Evolutionary conservation across 805 yeast genomes (phyloP).

Genomic region (Myxozyma mucilagina): DNA sequence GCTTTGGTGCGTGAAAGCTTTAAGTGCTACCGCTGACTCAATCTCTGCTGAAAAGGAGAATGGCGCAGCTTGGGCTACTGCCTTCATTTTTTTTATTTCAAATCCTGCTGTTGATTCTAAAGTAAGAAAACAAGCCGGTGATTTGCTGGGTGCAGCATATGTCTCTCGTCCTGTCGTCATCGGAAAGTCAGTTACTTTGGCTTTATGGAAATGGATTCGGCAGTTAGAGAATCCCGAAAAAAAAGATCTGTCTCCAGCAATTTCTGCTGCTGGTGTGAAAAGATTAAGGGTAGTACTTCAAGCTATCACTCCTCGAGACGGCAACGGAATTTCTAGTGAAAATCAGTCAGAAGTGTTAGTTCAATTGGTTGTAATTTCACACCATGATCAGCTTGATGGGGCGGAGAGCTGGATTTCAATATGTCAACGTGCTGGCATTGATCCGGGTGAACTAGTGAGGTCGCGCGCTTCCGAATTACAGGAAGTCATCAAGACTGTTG

Average conservation of each 20-base stretch:
- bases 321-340: constrained; percentile 36
- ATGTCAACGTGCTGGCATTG: constrained; percentile 57
- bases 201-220: constrained; percentile 43
- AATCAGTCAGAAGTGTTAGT: constrained; percentile 39
- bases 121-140: constrained; percentile 30
- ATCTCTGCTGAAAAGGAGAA: constrained; percentile 27
- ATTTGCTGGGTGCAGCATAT: constrained; percentile 38
- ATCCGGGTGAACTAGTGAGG: constrained; percentile 61
- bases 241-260: constrained; percentile 29
- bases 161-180: constrained; percentile 43
- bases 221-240: constrained; percentile 22
- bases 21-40: constrained; percentile 41
- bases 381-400: constrained; percentile 44
- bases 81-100: constrained; percentile 31
- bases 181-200: constrained; percentile 48
- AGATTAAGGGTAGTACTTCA: constrained; percentile 31
- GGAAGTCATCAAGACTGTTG: constrained; percentile 34
- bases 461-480: constrained; percentile 36
- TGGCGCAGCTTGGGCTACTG: constrained; percentile 31
- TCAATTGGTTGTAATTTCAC: constrained; percentile 48
- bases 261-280: constrained; percentile 24
- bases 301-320: constrained; percentile 33
- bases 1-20: constrained; percentile 54
- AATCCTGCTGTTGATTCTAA: constrained; percentile 8
- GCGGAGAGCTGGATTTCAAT: constrained; percentile 77